These are phyloP conservation scores for Chalara sp. DNA, from an alignment of 2,329 filamentous ascomycete genomes.

Conservation along the genomic window DNA sequence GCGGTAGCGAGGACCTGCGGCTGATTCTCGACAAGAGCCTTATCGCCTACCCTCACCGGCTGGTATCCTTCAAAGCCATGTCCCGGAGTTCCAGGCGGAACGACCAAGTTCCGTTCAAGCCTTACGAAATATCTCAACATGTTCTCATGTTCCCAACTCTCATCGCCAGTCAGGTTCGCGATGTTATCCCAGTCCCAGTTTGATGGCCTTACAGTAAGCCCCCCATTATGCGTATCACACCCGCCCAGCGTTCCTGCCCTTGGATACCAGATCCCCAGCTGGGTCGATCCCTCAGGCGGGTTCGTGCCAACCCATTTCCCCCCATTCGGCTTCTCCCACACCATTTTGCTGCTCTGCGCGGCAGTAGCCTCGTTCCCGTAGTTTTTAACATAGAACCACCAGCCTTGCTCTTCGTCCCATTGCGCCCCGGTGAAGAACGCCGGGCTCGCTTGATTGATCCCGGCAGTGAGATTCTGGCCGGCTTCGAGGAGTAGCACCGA, in stretches of 20 bases:
- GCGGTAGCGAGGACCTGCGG: conserved; percentile 9
- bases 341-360: conserved; percentile 10
- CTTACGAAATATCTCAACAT: conserved; percentile 18
- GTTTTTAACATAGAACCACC: conserved; percentile 38
- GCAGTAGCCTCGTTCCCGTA: conserved; percentile 11
- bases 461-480: conserved; percentile 40
- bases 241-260: conserved; percentile 26
- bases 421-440: conserved; percentile 38
- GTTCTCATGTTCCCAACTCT: conserved; percentile 17
- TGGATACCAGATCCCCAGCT: conserved; percentile 24
- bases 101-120: conserved; percentile 9
- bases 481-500: conserved; percentile 47
- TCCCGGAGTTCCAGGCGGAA: conserved; percentile 4
- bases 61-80: conserved; percentile 24
- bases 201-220: too few relatives aligned
- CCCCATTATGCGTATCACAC: conserved; percentile 21
- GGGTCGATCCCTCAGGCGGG: conserved; percentile 19
- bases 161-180: too few relatives aligned
- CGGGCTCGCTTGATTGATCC: conserved; percentile 39
- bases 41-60: conserved; percentile 1
- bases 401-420: conserved; percentile 40
- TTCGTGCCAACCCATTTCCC: conserved; percentile 16
- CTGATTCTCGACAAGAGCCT: conserved; percentile 11
- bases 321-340: conserved; percentile 29
- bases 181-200: too few relatives aligned